Conservation (phyloP, 1,139 yeast species). For the Casaregolazyma lundiana region DNA sequence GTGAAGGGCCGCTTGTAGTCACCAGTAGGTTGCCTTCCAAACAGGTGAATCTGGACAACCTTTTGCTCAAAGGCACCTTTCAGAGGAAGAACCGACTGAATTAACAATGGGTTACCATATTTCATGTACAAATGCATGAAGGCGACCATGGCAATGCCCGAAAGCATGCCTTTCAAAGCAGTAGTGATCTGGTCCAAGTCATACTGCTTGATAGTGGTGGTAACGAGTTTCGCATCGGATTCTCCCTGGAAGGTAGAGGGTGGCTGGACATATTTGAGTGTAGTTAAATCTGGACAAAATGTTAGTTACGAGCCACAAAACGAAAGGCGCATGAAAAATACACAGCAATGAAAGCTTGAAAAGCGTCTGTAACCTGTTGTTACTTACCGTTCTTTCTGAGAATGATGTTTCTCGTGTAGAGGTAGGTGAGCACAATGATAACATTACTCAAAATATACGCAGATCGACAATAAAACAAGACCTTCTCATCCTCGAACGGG, state of each 20-base stretch:
- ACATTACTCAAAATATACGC: conserved; percentile 66
- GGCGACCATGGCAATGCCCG: conserved; percentile 95
- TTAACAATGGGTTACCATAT: conserved; percentile 93
- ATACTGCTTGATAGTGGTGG: conserved; percentile 92
- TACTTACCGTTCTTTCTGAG: conserved; percentile 59
- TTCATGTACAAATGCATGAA: conserved; percentile 98
- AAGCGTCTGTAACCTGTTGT: background rate
- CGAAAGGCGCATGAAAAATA: conserved; percentile 2
- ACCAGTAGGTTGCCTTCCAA: conserved; percentile 79
- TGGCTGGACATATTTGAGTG: conserved; percentile 86
- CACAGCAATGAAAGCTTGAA: background rate
- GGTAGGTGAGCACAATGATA: conserved; percentile 61
- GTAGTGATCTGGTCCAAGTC: conserved; percentile 80
- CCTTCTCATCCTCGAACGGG: conserved; percentile 81
- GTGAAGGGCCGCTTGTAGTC: conserved; percentile 97
- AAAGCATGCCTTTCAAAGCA: conserved; percentile 74
- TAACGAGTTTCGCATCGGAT: conserved; percentile 65
- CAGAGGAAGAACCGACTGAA: conserved; percentile 89
- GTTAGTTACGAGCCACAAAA: conserved; percentile 1
- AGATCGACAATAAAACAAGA: conserved; percentile 70
- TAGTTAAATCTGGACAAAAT: conserved; percentile 54
- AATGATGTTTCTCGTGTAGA: conserved; percentile 58
- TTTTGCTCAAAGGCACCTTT: conserved; percentile 88
- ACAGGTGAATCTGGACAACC: conserved; percentile 86
- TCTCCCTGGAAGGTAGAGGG: conserved; percentile 77